Conservation (phyloP, 1,284 basidiomycete genomes). For the Malassezia pachydermatis region DNA sequence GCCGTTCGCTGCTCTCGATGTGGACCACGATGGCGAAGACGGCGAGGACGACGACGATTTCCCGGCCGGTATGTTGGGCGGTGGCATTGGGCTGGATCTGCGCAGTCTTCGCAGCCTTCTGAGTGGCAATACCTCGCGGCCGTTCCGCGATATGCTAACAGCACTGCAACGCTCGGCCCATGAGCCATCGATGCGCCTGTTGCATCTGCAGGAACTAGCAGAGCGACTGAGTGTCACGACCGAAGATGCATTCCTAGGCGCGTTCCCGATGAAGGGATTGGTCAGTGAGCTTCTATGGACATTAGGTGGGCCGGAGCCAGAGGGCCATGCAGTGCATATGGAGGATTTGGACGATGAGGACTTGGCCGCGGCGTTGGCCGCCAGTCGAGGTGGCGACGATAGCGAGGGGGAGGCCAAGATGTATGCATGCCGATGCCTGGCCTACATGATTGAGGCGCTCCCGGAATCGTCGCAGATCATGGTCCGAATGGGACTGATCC, state of each 20-base stretch:
- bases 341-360: conserved; percentile 28
- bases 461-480: conserved; percentile 42
- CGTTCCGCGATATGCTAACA: conserved; percentile 30
- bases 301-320: conserved; percentile 60
- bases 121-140: conserved; percentile 26
- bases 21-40: background rate
- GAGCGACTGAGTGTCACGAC: conserved; percentile 91
- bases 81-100: conserved; percentile 51
- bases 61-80: conserved; percentile 45
- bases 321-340: conserved; percentile 16
- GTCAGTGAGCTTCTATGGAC: conserved; percentile 86
- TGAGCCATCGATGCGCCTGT: conserved; percentile 63
- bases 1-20: background rate
- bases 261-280: conserved; percentile 83
- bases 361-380: conserved; percentile 25
- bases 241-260: conserved; percentile 89
- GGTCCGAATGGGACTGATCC: conserved; percentile 36
- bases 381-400: conserved; percentile 21
- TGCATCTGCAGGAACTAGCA: conserved; percentile 81
- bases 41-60: conserved; percentile 11
- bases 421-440: conserved; percentile 47
- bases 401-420: conserved; percentile 37
- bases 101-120: conserved; percentile 41
- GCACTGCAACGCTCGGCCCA: conserved; percentile 25
- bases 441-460: conserved; percentile 47